phyloP scores from a whole-genome alignment of 495 filamentous ascomycete species.

The Xylaria bambusicola region DNA sequence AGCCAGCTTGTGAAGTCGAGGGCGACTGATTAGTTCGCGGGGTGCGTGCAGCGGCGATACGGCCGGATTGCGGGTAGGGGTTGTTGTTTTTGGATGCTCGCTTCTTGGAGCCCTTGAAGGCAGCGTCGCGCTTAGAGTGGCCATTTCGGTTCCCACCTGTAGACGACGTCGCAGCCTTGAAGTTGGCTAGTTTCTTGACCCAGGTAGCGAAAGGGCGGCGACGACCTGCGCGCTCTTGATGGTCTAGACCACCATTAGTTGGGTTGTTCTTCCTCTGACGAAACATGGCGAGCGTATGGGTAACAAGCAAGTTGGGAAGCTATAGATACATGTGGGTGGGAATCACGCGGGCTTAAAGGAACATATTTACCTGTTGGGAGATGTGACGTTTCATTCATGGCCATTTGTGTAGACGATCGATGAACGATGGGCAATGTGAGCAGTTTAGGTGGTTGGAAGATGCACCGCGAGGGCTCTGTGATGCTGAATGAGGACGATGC shows the following conservation, averaged over 20 bases:
- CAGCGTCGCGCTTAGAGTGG: conserved; percentile 37
- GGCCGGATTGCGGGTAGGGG: conserved; percentile 73
- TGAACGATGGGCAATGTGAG: not conserved
- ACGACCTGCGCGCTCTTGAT: conserved; percentile 53
- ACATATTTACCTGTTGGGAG: conserved; percentile 63
- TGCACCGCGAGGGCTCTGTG: not conserved
- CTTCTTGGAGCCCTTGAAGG: conserved; percentile 55
- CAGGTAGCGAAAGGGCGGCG: conserved; percentile 86
- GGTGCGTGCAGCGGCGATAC: conserved; percentile 38
- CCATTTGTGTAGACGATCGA: conserved; percentile 48
- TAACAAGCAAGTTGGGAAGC: conserved; percentile 16
- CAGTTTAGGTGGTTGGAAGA: not conserved
- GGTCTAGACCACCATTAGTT: conserved; percentile 35
- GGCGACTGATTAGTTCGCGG: conserved; percentile 62
- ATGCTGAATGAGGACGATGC: not conserved
- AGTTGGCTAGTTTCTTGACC: conserved; percentile 90
- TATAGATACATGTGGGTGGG: not conserved
- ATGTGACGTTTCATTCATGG: conserved; percentile 65
- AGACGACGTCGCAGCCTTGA: conserved; percentile 63
- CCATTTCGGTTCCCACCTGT: conserved; percentile 33
- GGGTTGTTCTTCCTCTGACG: conserved; percentile 14
- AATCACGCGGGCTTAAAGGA: conserved; percentile 1
- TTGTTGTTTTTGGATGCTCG: conserved; percentile 70
- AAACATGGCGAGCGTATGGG: conserved; percentile 9
- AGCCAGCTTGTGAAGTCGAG: conserved; percentile 48